Evolutionary conservation across 495 filamentous ascomycete species (phyloP), one percentile per base, ranked within the genome.

Genomic region (Hypomontagnella submonticulosa): DNA sequence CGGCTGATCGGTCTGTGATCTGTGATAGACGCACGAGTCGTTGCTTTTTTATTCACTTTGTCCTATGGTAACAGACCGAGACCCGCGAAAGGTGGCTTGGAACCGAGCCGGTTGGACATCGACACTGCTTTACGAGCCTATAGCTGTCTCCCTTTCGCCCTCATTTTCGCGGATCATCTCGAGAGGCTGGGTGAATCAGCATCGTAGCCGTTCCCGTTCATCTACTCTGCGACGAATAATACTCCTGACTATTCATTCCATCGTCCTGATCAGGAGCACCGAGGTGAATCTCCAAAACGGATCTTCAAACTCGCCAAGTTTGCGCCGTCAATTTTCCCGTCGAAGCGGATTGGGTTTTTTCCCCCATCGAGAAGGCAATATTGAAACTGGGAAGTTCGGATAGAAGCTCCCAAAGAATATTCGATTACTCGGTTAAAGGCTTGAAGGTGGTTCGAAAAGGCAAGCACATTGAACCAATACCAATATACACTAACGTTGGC

Each of bases 101-200:
- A 38, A 64, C 50, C 18, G 32, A 64, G 8, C 44, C 16, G 30
- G 58, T 69, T 69, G 59, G 65, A 49, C 54, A 68, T 56, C 43
- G 47, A 51, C 42, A 34, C 18, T 27, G 42, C 40, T 41, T 47
- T 16, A 30, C 20, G 36, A 18, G 34, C 4, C 43, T 32, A 2
- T 37, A 15, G 9, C 44, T 30, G 27, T 56, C 6, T 46, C 60
- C 50, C 32, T 42, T 40, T 63, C 57, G 23, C 19, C 38, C 37
- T 68, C 49, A 10, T 51, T 36, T 30, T 53, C 18, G 33, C 32
- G 9, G 32, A 53, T 47, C 38, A 27, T 61, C 18, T 23, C 15
- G 33, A 2, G 48, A 42, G 30, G 10, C 10, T 41, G 10, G 20
- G 15, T 38, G 20, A 50, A 57, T 48, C 32, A 49, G 30, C 49